Percentiles rank a stretch among this genome's conserved stretches.
Conservation (phyloP, 148 eudicot genomes). For the Diospyros kaki region DNA sequence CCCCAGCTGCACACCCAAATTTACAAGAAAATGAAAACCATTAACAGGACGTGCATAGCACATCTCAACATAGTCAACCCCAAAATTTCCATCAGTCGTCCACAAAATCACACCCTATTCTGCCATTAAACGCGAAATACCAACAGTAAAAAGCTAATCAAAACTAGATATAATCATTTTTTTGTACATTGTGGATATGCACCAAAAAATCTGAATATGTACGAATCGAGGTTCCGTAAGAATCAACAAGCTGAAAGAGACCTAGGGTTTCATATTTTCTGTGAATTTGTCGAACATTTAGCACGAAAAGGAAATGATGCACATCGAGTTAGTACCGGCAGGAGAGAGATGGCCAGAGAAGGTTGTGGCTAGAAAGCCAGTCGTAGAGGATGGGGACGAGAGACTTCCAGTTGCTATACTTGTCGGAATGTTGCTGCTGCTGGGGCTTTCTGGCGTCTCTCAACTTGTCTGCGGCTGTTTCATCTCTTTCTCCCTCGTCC, state of each 20-base stretch:
- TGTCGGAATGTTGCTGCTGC: conserved; percentile 34
- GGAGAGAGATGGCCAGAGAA: conserved; percentile 64
- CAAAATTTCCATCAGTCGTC: background rate
- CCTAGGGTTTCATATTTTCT: background rate
- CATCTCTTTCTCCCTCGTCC: conserved; percentile 26
- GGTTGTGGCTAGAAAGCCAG: conserved; percentile 46
- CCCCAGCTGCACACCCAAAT: conserved; percentile 65
- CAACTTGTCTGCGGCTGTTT: conserved; percentile 28
- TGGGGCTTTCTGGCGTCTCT: conserved; percentile 45
- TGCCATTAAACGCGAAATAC: too few relatives aligned
- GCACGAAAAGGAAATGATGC: background rate
- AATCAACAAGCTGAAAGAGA: background rate
- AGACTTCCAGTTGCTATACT: conserved; percentile 41
- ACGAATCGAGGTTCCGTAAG: too few relatives aligned
- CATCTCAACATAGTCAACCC: background rate
- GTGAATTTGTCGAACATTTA: background rate
- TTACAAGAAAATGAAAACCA: background rate
- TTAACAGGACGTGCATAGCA: background rate
- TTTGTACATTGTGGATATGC: too few relatives aligned
- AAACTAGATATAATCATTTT: too few relatives aligned
- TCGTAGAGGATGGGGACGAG: conserved; percentile 56
- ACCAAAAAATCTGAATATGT: too few relatives aligned
- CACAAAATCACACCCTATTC: background rate
- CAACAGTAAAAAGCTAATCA: too few relatives aligned
- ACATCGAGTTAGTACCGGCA: conserved; percentile 35